Conservation (phyloP, 2,329 filamentous ascomycete species). For the Parastagonospora avenae region DNA sequence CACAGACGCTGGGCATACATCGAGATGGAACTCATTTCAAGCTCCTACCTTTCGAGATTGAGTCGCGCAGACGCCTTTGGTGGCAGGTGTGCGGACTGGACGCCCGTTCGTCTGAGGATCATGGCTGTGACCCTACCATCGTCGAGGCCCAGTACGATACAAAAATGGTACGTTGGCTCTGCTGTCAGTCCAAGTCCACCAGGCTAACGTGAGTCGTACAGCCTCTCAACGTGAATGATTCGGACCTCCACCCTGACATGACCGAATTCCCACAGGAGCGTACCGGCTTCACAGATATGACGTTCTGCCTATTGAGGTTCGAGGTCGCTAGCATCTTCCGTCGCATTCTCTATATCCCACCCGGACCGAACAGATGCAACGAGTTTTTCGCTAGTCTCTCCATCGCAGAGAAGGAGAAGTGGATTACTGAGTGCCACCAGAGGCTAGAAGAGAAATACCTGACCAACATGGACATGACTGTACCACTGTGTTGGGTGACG, state of each 20-base stretch:
- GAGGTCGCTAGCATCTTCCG: slow-evolving; percentile 57
- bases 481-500: slow-evolving; percentile 70
- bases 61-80: slow-evolving; percentile 65
- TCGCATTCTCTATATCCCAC: slow-evolving; percentile 52
- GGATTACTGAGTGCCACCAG: slow-evolving; percentile 55
- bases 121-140: slow-evolving; percentile 67
- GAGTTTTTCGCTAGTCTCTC: slow-evolving; percentile 52
- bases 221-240: slow-evolving; percentile 63
- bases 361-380: slow-evolving; percentile 48
- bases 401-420: slow-evolving; percentile 55
- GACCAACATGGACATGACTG: slow-evolving; percentile 57
- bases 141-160: slow-evolving; percentile 65
- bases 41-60: slow-evolving; percentile 64
- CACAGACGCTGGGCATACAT: slow-evolving; percentile 65
- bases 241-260: slow-evolving; percentile 57
- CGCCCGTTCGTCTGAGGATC: slow-evolving; percentile 64
- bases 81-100: slow-evolving; percentile 66
- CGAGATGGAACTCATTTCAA: slow-evolving; percentile 62
- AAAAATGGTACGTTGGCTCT: slow-evolving; percentile 45
- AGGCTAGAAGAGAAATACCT: slow-evolving; percentile 57
- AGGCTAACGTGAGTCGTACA: slow-evolving; percentile 16
- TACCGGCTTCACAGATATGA: slow-evolving; percentile 63
- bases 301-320: slow-evolving; percentile 60
- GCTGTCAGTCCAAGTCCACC: not conserved
- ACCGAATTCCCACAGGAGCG: slow-evolving; percentile 54